Evolutionary conservation across 1,139 yeast genomes (phyloP).

Genomic region (Candida freyschussii): DNA sequence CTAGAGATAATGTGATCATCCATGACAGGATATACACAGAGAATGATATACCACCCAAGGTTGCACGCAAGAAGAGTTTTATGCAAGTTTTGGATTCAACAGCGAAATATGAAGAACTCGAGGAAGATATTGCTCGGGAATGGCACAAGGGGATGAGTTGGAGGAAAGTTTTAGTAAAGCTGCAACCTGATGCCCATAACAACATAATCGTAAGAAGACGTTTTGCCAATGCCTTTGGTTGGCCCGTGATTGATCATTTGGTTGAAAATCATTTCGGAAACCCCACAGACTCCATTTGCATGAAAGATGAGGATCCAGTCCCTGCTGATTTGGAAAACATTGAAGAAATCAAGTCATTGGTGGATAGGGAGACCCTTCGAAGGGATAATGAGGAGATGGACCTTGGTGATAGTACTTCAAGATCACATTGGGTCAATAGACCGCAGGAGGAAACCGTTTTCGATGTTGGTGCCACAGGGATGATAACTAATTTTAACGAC

Average conservation of each 20-base stretch:
- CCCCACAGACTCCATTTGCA: too few relatives aligned
- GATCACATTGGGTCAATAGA: constrained; percentile 45
- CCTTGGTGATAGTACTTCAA: constrained; percentile 6
- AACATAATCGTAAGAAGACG: constrained; percentile 86
- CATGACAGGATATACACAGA: constrained; percentile 79
- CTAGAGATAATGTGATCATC: constrained; percentile 50
- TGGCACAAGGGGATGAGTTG: constrained; percentile 80
- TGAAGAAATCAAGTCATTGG: constrained; percentile 10
- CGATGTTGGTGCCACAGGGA: constrained; percentile 70
- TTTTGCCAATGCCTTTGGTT: constrained; percentile 93
- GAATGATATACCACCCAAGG: constrained; percentile 52
- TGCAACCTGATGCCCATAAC: constrained; percentile 94
- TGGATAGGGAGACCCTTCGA: constrained; percentile 9
- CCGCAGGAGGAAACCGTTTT: constrained; percentile 45
- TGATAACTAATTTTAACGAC: constrained; percentile 59
- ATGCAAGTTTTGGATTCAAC: constrained; percentile 22
- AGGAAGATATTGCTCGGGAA: constrained; percentile 75
- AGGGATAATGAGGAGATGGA: constrained; percentile 15
- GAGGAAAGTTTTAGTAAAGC: constrained; percentile 84
- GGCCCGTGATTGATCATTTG: constrained; percentile 88
- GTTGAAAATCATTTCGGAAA: constrained; percentile 59
- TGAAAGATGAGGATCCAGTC: constrained; percentile 1
- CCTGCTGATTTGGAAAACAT: constrained; percentile 10
- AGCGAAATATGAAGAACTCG: constrained; percentile 33
- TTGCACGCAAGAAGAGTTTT: constrained; percentile 13